Evolutionary conservation across 495 filamentous ascomycete species (phyloP).

Genomic region (Talaromyces borbonicus): DNA sequence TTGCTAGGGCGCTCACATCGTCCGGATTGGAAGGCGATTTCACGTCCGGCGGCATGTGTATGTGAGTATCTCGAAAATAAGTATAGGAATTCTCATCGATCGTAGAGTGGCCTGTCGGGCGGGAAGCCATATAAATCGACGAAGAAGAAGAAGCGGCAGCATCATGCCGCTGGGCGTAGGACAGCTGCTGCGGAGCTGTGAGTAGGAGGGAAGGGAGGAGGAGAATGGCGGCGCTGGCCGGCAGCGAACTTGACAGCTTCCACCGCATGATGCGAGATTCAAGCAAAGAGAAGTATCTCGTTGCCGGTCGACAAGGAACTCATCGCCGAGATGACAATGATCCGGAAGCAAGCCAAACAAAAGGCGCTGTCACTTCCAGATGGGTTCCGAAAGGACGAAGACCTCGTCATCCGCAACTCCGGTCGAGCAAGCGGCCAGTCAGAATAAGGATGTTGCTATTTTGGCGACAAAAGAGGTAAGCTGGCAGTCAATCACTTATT

Average conservation of each 20-base stretch:
- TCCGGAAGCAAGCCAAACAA: neutral
- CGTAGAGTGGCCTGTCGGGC: conserved; percentile 23
- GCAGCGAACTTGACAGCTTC: conserved; percentile 40
- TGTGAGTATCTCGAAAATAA: conserved; percentile 16
- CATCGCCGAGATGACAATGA: neutral
- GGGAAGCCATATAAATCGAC: conserved; percentile 11
- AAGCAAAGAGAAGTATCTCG: conserved; percentile 8
- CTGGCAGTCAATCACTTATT: too few relatives aligned
- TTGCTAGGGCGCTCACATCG: conserved; percentile 90
- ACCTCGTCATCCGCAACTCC: too few relatives aligned
- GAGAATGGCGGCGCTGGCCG: conserved; percentile 39
- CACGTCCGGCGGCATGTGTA: conserved; percentile 19
- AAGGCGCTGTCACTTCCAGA: neutral
- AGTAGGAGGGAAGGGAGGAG: conserved; percentile 17
- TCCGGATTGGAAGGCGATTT: conserved; percentile 24
- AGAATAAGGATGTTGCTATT: too few relatives aligned
- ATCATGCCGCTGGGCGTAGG: conserved; percentile 21
- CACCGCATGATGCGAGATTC: conserved; percentile 32
- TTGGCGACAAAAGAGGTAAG: too few relatives aligned
- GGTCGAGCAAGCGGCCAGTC: too few relatives aligned
- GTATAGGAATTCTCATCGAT: conserved; percentile 5
- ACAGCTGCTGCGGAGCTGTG: conserved; percentile 41
- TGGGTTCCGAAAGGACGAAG: too few relatives aligned
- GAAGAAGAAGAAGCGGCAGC: conserved; percentile 7
- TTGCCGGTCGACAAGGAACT: conserved; percentile 6